Conservation (phyloP, 805 yeast species). For the Zygosaccharomyces rouxii region DNA sequence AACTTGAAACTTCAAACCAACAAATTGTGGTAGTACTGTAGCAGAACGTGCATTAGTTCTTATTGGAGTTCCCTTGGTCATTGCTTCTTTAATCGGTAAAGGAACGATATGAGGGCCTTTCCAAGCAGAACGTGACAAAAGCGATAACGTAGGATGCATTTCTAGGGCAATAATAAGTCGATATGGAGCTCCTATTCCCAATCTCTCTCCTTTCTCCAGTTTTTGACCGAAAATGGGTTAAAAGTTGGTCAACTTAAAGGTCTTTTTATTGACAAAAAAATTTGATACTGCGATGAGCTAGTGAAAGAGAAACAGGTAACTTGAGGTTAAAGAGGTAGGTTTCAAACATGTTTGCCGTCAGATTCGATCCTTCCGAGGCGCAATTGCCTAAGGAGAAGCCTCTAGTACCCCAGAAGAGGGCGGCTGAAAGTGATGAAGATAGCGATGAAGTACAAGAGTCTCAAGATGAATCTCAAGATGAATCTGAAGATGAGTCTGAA, state of each 20-base stretch:
- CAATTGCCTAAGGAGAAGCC: constrained; percentile 5
- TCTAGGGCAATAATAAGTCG: neutral
- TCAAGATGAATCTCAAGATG: constrained; percentile 13
- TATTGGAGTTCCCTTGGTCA: constrained; percentile 75
- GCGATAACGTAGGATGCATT: constrained; percentile 28
- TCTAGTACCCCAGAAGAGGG: constrained; percentile 27
- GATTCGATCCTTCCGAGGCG: constrained; percentile 51
- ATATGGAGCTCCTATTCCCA: neutral
- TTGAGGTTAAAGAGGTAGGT: neutral
- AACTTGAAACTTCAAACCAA: constrained; percentile 88
- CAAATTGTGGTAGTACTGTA: constrained; percentile 92
- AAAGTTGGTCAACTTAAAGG: neutral
- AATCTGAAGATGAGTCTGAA: constrained; percentile 15
- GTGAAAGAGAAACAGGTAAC: neutral
- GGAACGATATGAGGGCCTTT: constrained; percentile 92
- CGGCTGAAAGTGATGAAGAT: constrained; percentile 15
- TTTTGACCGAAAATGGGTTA: neutral
- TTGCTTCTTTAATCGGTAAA: constrained; percentile 83
- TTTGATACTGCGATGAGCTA: constrained; percentile 10
- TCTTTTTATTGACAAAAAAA: constrained; percentile 5
- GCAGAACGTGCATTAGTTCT: constrained; percentile 95
- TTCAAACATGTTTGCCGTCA: constrained; percentile 56
- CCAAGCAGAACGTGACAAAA: constrained; percentile 54
- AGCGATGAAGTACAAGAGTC: constrained; percentile 10
- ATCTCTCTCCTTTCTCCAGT: neutral